Base-by-base conservation (phyloP, 129 eudicot genomes). In the Artemisia argyi region DNA sequence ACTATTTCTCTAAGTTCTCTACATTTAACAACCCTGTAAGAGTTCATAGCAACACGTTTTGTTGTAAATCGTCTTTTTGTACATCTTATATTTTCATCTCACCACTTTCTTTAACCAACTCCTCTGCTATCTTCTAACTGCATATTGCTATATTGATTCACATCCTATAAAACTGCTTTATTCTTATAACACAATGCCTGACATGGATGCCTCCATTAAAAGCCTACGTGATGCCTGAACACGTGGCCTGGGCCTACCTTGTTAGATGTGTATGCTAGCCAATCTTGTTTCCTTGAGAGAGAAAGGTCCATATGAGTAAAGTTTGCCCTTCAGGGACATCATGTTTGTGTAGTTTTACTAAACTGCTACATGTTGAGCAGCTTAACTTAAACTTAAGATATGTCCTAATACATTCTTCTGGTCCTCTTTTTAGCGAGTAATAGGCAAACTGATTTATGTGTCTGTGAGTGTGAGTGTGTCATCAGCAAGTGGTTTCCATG, bases 401-500 rank as follows among this genome's bases (percentile, higher is more conserved):
- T 74, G 3, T 63, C 4, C 13, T 47, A 28, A 26, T 63, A 30
- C 16, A 13, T 12, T 62, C 3, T 63, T 62, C 63, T 73, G 62
- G 11, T 28, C 53, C 22, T 52, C 17, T 30, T 30, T 19, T 32
- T 50, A 63, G 42, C 20, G 8, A 61, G 77, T 60, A 61, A 17
- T 44, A 49, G 61, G 69, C 24, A 73, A 16, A 73, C 71, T 52
- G 54, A 26, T 35, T 51, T 64, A 12, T 63, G 71, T 8, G 24
- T 39, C 16, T 35, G 63, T 17, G 12, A 55, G n/a, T 35, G 63
- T 17, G 12, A 55, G n/a, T 35, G 62, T 16, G 12, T 46, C 64
- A 64, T 52, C 65, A 54, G 46, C 73, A 42, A 65, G 79, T 65
- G 73, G 65, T 16, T n/a, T 56, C 53, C 62, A 75, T 75, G 79